Evolutionary conservation across 2,329 filamentous ascomycete species (phyloP).

Genomic region (Epichloe hybrida): DNA sequence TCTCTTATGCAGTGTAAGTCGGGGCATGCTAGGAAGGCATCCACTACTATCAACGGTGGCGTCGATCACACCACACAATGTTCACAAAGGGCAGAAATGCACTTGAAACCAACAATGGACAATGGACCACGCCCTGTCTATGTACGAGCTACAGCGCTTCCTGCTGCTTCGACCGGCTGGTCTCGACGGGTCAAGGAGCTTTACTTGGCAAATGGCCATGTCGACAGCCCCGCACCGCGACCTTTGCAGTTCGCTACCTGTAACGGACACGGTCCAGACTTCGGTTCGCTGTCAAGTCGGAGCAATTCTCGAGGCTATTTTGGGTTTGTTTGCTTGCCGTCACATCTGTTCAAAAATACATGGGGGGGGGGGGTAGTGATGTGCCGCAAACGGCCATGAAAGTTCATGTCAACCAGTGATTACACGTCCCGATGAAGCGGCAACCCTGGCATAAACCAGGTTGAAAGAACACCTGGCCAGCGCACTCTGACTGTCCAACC

Average conservation of each 20-base stretch:
- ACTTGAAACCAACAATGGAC: slow-evolving; percentile 2
- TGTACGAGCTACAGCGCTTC: background rate
- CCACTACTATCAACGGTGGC: slow-evolving; percentile 1
- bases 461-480: background rate
- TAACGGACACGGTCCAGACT: background rate
- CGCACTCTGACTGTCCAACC: background rate
- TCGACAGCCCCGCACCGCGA: background rate
- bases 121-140: background rate
- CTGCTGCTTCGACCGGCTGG: background rate
- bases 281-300: background rate
- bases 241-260: background rate
- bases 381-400: slow-evolving; percentile 3
- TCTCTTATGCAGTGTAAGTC: slow-evolving; percentile 1
- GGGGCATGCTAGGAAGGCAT: slow-evolving; percentile 3
- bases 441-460: slow-evolving; percentile 2
- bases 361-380: background rate
- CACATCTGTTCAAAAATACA: background rate
- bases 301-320: slow-evolving; percentile 2
- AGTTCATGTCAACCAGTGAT: background rate
- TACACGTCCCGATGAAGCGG: slow-evolving; percentile 5
- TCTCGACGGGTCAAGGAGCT: background rate
- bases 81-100: slow-evolving; percentile 1
- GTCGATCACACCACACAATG: slow-evolving; percentile 1
- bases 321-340: background rate
- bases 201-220: background rate